Base-by-base conservation (phyloP, 345 rosid species). In the Viola odorata region DNA sequence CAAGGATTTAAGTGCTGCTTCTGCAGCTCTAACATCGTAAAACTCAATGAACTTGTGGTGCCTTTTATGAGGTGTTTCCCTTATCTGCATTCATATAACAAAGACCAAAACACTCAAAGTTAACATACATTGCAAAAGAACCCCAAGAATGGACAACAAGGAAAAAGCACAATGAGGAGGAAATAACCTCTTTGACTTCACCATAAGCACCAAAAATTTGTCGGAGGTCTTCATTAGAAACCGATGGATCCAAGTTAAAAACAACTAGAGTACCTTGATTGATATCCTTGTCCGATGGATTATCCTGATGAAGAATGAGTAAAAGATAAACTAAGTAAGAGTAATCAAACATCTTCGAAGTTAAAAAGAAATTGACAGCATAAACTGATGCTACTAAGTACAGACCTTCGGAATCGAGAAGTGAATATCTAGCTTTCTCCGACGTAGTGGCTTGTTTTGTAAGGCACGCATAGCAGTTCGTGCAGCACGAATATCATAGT, bases 321-420 rank as follows among this genome's bases (percentile, higher is more conserved):
- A 37, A n/a, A 23, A 36, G 12, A 51, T 60, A 45, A 17, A 47
- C 0, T 13, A 10, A 39, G 39, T 14, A 42, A 6, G 17, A 37
- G 17, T 45, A 23, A 23, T 23, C 32, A 23, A 23, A 23, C 32
- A 23, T 2, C 32, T 23, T 23, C 32, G 32, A 15, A 14, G 15
- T 12, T 23, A 32, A 48, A 41, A 69, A 49, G 50, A 3, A 47
- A 47, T 23, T 1, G 8, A 52, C 37, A 6, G 16, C 45, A 17
- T 14, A 3, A 37, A 14, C 44, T 15, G 42, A 36, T 41, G 53
- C 37, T 56, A 12, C 36, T 32, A 10, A 4, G 1, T 39, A 41
- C n/a, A 53, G 70, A 84, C 95, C 91, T 87, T 87, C 5, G 95
- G 95, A 77, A 87, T 87, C 7, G 95, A 87, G 78, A 82, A 87